These are phyloP conservation scores for Penicillium sp. DNA, from an alignment of 2,329 filamentous ascomycete genomes.

Conservation along the genomic window DNA sequence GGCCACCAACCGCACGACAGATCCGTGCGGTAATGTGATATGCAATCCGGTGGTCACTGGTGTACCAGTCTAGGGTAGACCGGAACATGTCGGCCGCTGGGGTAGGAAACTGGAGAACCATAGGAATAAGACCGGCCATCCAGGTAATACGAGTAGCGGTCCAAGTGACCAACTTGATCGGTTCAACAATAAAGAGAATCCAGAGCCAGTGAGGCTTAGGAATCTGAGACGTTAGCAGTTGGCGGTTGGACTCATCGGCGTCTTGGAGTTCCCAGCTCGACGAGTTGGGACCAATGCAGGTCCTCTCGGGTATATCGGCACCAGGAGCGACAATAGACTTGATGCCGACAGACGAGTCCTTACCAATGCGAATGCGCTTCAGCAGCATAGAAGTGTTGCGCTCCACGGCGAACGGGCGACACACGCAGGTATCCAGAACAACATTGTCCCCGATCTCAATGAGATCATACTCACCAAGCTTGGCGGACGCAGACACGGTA, in stretches of 20 bases:
- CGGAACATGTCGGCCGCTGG: constrained; percentile 12
- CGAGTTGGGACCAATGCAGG: constrained; percentile 50
- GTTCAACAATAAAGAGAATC: constrained; percentile 37
- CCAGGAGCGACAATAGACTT: constrained; percentile 47
- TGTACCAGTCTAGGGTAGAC: constrained; percentile 14
- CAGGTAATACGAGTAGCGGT: constrained; percentile 41
- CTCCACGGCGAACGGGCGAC: constrained; percentile 49
- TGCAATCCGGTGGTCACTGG: constrained; percentile 12
- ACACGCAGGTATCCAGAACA: constrained; percentile 41
- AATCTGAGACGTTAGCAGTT: constrained; percentile 33
- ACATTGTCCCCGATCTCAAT: constrained; percentile 47
- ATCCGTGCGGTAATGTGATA: constrained; percentile 14
- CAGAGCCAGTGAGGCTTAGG: constrained; percentile 43
- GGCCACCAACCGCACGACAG: constrained; percentile 15
- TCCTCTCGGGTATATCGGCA: constrained; percentile 40
- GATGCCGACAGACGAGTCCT: constrained; percentile 42
- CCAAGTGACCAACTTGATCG: constrained; percentile 36
- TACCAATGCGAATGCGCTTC: constrained; percentile 44
- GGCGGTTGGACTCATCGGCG: constrained; percentile 43
- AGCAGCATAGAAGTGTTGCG: constrained; percentile 53
- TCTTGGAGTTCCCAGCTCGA: constrained; percentile 47
- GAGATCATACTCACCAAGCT: constrained; percentile 50
- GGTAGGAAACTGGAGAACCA: constrained; percentile 12
- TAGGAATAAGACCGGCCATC: constrained; percentile 27
- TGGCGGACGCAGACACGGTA: constrained; percentile 36